A percentile compares a stretch with the other conserved stretches of the same genome.
Conservation (phyloP, 1,284 basidiomycete genomes). For the Anthracocystis setariae region DNA sequence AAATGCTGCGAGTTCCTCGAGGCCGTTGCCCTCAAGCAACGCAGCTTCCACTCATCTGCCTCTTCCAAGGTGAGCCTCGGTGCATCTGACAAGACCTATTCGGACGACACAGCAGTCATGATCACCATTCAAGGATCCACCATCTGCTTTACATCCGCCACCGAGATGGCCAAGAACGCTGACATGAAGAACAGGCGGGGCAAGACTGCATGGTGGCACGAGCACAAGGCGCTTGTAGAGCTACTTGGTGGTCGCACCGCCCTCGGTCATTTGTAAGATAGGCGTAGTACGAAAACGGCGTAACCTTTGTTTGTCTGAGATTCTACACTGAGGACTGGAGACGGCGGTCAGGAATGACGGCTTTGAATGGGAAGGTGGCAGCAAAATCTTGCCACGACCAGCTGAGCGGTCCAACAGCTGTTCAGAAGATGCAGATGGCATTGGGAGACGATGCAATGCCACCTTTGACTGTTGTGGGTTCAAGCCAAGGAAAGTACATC, state of each 20-base stretch:
- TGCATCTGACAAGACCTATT: conserved; percentile 65
- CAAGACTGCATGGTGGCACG: conserved; percentile 82
- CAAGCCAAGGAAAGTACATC: neutral
- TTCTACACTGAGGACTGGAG: neutral
- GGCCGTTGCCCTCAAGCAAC: conserved; percentile 73
- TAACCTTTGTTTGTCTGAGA: neutral
- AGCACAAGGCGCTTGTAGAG: conserved; percentile 56
- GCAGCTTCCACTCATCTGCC: conserved; percentile 34
- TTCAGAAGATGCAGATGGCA: conserved; percentile 44
- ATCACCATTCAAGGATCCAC: conserved; percentile 87
- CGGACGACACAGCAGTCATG: conserved; percentile 79
- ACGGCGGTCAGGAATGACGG: neutral
- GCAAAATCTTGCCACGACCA: no score
- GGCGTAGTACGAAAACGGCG: neutral
- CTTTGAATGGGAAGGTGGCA: no score
- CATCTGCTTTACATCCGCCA: conserved; percentile 83
- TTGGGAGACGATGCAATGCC: conserved; percentile 46
- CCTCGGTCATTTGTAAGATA: conserved; percentile 35
- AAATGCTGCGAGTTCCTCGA: conserved; percentile 96
- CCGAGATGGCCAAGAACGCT: conserved; percentile 83
- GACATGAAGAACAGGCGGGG: conserved; percentile 91
- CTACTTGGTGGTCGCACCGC: conserved; percentile 56
- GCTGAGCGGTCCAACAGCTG: no score
- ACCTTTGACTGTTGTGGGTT: conserved; percentile 34
- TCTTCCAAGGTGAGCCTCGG: conserved; percentile 45